Evolutionary conservation across 2,329 filamentous ascomycete species (phyloP).

Genomic region (Verticillium tricorpus): DNA sequence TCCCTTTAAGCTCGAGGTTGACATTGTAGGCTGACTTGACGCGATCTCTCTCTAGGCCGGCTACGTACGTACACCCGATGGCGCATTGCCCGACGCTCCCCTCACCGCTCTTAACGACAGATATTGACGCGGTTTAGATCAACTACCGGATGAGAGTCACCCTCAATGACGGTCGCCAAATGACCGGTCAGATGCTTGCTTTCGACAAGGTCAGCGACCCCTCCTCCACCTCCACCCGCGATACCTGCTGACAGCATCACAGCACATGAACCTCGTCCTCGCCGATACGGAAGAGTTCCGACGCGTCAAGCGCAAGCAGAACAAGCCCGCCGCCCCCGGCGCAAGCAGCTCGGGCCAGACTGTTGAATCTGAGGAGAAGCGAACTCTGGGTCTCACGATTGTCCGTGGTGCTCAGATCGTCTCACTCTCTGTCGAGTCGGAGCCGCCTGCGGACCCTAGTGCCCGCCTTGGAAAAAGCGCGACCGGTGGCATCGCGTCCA

Average conservation of each 20-base stretch:
- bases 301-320: conserved; percentile 78
- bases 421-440: conserved; percentile 90
- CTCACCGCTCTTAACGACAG: not conserved
- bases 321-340: conserved; percentile 64
- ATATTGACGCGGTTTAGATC: conserved; percentile 57
- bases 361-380: conserved; percentile 91
- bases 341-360: conserved; percentile 60
- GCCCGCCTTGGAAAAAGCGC: conserved; percentile 78
- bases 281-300: conserved; percentile 98
- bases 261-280: conserved; percentile 99
- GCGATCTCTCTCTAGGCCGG: conserved; percentile 53
- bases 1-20: conserved; percentile 42
- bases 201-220: conserved; percentile 77
- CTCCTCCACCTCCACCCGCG: not conserved
- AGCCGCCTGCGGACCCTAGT: conserved; percentile 89
- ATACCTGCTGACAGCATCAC: conserved; percentile 5
- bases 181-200: conserved; percentile 96
- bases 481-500: conserved; percentile 62
- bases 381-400: conserved; percentile 92
- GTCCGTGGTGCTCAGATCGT: conserved; percentile 93
- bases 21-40: conserved; percentile 56
- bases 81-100: not conserved
- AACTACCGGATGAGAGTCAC: conserved; percentile 99
- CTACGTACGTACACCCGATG: conserved; percentile 53
- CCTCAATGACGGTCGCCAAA: conserved; percentile 89